phyloP scores from a whole-genome alignment of 73 alveolate genomes.

The Effrenium voratum region DNA sequence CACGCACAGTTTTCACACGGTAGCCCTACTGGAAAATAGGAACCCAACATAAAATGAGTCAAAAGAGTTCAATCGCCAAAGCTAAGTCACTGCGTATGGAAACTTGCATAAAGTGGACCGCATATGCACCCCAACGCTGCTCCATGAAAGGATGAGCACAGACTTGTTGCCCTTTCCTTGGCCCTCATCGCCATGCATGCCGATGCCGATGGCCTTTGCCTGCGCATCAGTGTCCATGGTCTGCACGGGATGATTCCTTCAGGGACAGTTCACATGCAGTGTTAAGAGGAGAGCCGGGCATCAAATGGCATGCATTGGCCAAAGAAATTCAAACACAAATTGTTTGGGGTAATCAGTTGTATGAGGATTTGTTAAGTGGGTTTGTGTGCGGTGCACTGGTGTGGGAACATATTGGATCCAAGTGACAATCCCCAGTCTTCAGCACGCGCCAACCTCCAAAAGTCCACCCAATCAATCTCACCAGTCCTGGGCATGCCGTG shows the following conservation, averaged over 20 bases:
- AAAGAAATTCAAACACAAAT: background rate
- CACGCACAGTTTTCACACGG: background rate
- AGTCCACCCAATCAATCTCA: background rate
- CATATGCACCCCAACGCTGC: background rate
- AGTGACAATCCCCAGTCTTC: background rate
- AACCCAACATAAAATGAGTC: background rate
- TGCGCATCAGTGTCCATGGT: background rate
- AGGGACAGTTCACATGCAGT: background rate
- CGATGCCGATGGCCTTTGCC: background rate
- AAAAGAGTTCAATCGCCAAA: background rate
- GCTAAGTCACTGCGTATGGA: constrained; percentile 2
- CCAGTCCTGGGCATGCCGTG: constrained; percentile 2
- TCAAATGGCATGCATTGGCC: background rate
- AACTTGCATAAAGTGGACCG: background rate
- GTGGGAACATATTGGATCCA: background rate
- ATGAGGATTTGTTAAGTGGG: background rate
- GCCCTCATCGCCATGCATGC: constrained; percentile 44
- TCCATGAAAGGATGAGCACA: background rate
- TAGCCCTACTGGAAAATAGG: background rate
- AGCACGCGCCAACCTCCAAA: background rate
- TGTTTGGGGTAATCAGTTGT: background rate
- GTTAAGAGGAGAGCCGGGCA: background rate
- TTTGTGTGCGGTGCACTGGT: background rate
- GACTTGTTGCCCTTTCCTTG: background rate
- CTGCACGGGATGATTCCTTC: constrained; percentile 23